Evolutionary conservation across 805 yeast genomes (phyloP).

Genomic region (Debaryomyces tyrocola): DNA sequence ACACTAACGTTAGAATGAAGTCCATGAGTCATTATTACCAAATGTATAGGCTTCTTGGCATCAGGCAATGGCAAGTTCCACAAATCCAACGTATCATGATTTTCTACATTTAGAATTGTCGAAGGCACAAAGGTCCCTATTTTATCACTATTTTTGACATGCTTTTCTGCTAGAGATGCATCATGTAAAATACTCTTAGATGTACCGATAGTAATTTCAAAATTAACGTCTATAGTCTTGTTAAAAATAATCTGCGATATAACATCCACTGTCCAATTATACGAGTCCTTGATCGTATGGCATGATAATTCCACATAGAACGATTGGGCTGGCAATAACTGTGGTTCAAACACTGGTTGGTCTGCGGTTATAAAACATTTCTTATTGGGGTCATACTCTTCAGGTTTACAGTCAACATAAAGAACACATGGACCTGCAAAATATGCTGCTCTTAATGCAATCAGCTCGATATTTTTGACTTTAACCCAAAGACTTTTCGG

Average conservation of each 20-base stretch:
- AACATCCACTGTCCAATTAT: conserved; percentile 80
- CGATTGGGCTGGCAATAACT: conserved; percentile 66
- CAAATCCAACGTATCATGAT: conserved; percentile 61
- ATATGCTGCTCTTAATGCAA: conserved; percentile 78
- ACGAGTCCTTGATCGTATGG: conserved; percentile 57
- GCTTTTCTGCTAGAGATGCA: conserved; percentile 22
- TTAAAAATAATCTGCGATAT: conserved; percentile 78
- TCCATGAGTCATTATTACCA: conserved; percentile 89
- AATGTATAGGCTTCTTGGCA: conserved; percentile 63
- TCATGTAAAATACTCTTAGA: conserved; percentile 38
- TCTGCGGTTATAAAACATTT: conserved; percentile 68
- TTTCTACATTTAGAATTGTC: conserved; percentile 45
- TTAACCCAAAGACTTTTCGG: conserved; percentile 47
- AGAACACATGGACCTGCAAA: conserved; percentile 86
- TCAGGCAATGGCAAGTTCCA: conserved; percentile 69
- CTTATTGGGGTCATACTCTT: conserved; percentile 55
- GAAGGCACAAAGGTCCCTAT: conserved; percentile 25
- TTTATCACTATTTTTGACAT: conserved; percentile 22
- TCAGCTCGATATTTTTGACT: conserved; percentile 69
- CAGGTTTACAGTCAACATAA: conserved; percentile 77
- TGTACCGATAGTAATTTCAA: conserved; percentile 57
- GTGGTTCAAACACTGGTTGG: conserved; percentile 75
- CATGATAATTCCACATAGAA: conserved; percentile 60
- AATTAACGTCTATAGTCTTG: conserved; percentile 64
- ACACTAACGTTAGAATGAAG: conserved; percentile 86